Base-by-base conservation (phyloP, 768 basidiomycete species). In the Crepidotus variabilis region DNA sequence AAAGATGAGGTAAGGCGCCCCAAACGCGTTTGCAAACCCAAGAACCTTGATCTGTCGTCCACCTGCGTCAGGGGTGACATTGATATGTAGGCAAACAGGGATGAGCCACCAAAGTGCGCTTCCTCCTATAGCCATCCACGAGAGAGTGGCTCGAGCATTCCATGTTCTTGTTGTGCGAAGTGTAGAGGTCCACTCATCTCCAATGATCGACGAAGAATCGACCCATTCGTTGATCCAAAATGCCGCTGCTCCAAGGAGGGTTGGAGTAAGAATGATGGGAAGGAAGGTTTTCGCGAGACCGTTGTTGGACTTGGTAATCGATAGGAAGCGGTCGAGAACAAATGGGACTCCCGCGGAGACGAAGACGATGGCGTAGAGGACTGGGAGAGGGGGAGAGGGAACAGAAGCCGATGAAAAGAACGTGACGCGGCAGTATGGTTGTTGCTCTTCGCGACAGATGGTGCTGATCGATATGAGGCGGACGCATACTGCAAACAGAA, bases 371-470 rank as follows among this genome's bases (percentile, higher is more conserved):
- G 86, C 68, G 18, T 82, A 57, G 21, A 94, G 71, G 6, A 88
- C 80, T 28, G 76, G 72, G 1, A 73, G 49, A 0, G 92, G 88
- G 0, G 92, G 84, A 2, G 85, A 75, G 6, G 90, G 84, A 0
- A 85, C 71, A 8, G 86, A 79, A 0, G 86, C 82, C 0, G 90
- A 88, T 0, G 85, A 75, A 67, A 90, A 97, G 74, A 95, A 98
- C 0, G 96, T 95, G 53, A 94, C 88, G 59, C 81, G 77, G 66
- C 97, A 99, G 68, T 84, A 89, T 0, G 92, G 87, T 39, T 91
- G 86, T 69, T 98, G 96, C 66, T 98, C 96, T 69, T 99, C 96
- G 59, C 97, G 78, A 66, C 96, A 98, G 8, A 94, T 83, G 0
- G 94, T 96, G 67, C 90, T 92, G 48, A 82, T 72, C 0, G 87